A percentile compares a stretch with the other conserved stretches of the same genome.
Conservation (phyloP, 371 early-diverging fungal genomes). For the Mucor velutinosus region DNA sequence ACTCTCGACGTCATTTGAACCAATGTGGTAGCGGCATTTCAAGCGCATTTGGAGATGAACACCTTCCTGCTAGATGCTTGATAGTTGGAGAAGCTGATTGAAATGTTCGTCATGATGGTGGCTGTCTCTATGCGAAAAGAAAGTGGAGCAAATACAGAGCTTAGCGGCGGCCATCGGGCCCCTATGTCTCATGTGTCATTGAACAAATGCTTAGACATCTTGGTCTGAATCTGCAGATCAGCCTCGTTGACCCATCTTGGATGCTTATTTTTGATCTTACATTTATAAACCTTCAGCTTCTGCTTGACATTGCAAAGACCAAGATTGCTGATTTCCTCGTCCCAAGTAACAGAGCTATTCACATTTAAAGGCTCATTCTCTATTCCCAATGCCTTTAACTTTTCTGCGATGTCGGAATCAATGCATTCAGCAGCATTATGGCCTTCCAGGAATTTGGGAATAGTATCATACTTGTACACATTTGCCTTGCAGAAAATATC, state of each 20-base stretch:
- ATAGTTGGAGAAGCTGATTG: too few species aligned
- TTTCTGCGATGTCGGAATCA: constrained; percentile 97
- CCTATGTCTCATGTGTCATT: constrained; percentile 87
- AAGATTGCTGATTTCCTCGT: constrained; percentile 83
- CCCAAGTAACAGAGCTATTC: constrained; percentile 91
- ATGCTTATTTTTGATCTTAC: constrained; percentile 73
- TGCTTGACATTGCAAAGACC: constrained; percentile 74
- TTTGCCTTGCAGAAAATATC: constrained; percentile 79
- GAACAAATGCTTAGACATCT: constrained; percentile 98
- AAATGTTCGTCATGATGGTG: too few species aligned
- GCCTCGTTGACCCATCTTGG: constrained; percentile 84
- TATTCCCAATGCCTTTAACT: constrained; percentile 93
- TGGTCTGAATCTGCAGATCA: constrained; percentile 84
- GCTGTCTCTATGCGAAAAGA: too few species aligned
- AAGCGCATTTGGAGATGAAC: not conserved
- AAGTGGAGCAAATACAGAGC: too few species aligned
- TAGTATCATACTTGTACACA: constrained; percentile 98
- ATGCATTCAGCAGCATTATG: constrained; percentile 99
- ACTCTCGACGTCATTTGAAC: not conserved
- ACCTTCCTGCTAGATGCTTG: too few species aligned
- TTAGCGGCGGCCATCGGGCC: constrained; percentile 69
- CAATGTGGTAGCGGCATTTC: not conserved
- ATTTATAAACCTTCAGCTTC: constrained; percentile 74
- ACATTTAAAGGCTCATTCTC: constrained; percentile 93
- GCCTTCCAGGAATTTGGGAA: constrained; percentile 99